These are phyloP conservation scores for Hysterium pulicare DNA, from an alignment of 2,329 filamentous ascomycete species.

Conservation along the genomic window DNA sequence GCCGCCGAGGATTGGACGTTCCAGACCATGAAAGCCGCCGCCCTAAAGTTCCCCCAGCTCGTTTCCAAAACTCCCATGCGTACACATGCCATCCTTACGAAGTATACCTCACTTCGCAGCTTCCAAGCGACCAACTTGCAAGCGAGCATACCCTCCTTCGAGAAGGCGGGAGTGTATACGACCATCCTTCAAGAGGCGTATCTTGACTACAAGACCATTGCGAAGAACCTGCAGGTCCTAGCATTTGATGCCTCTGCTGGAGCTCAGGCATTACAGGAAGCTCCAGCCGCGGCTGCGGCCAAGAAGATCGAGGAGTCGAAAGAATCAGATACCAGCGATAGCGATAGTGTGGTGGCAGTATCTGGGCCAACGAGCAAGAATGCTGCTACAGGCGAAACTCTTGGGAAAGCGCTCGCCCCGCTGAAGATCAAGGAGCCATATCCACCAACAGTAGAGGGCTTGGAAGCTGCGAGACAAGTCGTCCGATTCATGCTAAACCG, in stretches of 20 bases:
- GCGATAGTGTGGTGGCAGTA: background rate
- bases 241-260: no score
- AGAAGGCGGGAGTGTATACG: conserved; percentile 11
- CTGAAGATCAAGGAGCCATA: background rate
- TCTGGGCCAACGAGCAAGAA: background rate
- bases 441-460: background rate
- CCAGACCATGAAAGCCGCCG: conserved; percentile 6
- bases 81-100: conserved; percentile 25
- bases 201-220: background rate
- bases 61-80: conserved; percentile 19
- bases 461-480: background rate
- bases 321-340: background rate
- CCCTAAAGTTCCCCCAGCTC: conserved; percentile 21
- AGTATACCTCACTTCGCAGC: conserved; percentile 21
- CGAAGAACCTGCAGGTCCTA: conserved; percentile 1
- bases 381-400: background rate
- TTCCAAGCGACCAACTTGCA: conserved; percentile 8
- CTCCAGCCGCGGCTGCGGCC: no score
- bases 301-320: no score
- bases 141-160: conserved; percentile 11
- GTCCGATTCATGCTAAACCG: background rate
- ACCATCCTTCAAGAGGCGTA: background rate
- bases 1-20: conserved; percentile 24
- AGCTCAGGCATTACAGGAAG: conserved; percentile 6
- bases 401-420: background rate